A percentile compares a stretch with the other conserved stretches of the same genome.
phyloP scores from a whole-genome alignment of 164 flowering plant genomes.

The Cinnamomum micranthum region DNA sequence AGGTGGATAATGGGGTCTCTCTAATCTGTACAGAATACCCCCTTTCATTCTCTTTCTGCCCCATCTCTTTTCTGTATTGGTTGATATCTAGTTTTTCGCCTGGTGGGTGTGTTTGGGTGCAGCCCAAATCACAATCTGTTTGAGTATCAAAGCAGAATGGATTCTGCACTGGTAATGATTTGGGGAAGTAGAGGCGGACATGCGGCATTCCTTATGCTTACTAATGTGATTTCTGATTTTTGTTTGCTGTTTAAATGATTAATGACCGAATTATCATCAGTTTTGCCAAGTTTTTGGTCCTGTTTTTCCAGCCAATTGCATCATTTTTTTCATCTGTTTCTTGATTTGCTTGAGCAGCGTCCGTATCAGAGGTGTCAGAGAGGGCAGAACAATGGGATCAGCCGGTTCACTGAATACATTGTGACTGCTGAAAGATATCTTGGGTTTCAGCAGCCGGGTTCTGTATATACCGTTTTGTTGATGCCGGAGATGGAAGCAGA shows the following conservation, averaged over 20 bases:
- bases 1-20: background rate
- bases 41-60: background rate
- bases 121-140: too few relatives aligned
- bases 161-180: background rate
- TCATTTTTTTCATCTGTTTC: background rate
- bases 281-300: background rate
- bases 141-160: too few relatives aligned
- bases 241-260: background rate
- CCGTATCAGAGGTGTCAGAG: constrained; percentile 67
- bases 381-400: constrained; percentile 93
- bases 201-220: background rate
- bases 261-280: background rate
- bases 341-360: constrained; percentile 32
- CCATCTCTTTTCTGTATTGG: too few relatives aligned
- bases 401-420: constrained; percentile 64
- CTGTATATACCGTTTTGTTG: constrained; percentile 55
- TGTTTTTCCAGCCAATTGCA: background rate
- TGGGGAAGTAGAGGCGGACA: background rate
- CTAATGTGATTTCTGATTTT: background rate
- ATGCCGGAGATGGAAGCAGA: constrained; percentile 64
- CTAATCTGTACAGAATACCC: background rate
- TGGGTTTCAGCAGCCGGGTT: constrained; percentile 85
- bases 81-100: too few relatives aligned
- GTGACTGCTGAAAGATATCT: constrained; percentile 64
- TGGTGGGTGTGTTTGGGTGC: too few relatives aligned